phyloP scores from a whole-genome alignment of 1,284 basidiomycete species.

The Moesziomyces aphidis region DNA sequence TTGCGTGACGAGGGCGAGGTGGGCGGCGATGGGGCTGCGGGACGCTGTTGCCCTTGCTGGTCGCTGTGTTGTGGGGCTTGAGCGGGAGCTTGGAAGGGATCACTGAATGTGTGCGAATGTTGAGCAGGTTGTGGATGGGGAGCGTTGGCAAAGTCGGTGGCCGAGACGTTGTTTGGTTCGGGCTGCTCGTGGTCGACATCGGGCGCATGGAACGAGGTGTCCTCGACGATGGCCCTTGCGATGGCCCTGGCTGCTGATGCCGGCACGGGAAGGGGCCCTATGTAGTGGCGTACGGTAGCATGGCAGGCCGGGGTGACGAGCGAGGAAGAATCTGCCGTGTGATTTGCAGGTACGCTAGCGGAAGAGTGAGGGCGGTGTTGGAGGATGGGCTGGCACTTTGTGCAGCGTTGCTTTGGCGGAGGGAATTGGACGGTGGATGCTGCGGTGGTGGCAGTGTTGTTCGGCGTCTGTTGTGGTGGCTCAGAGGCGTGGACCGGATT shows the following conservation, averaged over 20 bases:
- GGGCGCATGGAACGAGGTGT: constrained; percentile 5
- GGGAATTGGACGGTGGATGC: constrained; percentile 17
- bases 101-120: constrained; percentile 10
- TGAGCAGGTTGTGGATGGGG: neutral
- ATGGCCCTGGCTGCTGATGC: constrained; percentile 28
- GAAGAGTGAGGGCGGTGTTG: constrained; percentile 21
- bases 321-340: constrained; percentile 9
- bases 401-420: constrained; percentile 20
- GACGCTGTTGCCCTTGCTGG: neutral
- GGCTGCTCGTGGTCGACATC: neutral
- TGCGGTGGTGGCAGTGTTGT: neutral
- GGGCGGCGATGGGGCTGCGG: neutral
- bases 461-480: constrained; percentile 6
- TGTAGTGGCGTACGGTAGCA: constrained; percentile 32
- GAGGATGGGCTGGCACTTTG: constrained; percentile 33
- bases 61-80: neutral
- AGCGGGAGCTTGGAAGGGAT: constrained; percentile 8
- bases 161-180: constrained; percentile 6
- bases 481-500: constrained; percentile 7
- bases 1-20: constrained; percentile 14
- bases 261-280: constrained; percentile 48
- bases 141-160: constrained; percentile 7
- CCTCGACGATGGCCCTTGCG: constrained; percentile 44
- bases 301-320: constrained; percentile 25
- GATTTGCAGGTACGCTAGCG: constrained; percentile 12